Percentiles rank a stretch among this genome's conserved stretches.
These are phyloP conservation scores for Senna tora DNA, from an alignment of 306 rosid genomes.

Conservation along the genomic window DNA sequence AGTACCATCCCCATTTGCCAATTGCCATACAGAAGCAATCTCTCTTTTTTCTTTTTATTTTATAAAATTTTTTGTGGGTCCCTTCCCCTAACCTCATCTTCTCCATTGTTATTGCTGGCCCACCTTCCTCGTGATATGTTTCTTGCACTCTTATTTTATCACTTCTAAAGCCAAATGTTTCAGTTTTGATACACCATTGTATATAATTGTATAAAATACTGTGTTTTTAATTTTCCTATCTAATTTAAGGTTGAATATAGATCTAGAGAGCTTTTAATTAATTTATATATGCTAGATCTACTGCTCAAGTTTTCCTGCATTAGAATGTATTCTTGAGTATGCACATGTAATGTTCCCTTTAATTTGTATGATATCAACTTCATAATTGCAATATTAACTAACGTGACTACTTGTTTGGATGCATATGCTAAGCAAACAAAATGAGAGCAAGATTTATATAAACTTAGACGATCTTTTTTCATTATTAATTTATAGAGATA, in stretches of 20 bases:
- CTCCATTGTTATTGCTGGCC: conserved; percentile 3
- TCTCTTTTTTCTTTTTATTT: too few species aligned
- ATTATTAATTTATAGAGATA: too few species aligned
- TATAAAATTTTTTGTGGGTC: background rate
- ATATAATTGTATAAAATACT: conserved; percentile 2
- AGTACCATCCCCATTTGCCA: too few species aligned
- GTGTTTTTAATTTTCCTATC: background rate
- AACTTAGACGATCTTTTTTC: too few species aligned
- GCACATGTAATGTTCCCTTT: conserved; percentile 3
- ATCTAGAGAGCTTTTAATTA: background rate
- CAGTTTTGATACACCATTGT: background rate
- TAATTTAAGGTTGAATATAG: conserved; percentile 19
- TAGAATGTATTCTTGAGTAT: background rate
- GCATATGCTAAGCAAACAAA: background rate
- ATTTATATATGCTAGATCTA: background rate
- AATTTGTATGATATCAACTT: background rate
- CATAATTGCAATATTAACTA: background rate
- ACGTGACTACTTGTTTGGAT: background rate
- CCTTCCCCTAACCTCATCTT: background rate
- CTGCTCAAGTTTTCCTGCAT: background rate
- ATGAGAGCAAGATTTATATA: too few species aligned
- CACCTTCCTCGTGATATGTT: conserved; percentile 61
- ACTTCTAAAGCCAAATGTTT: conserved; percentile 42
- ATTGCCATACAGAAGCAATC: too few species aligned
- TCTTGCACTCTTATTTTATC: conserved; percentile 26